These are phyloP conservation scores for Amaranthus tricolor DNA, from an alignment of 179 eudicot genomes.

Conservation along the genomic window DNA sequence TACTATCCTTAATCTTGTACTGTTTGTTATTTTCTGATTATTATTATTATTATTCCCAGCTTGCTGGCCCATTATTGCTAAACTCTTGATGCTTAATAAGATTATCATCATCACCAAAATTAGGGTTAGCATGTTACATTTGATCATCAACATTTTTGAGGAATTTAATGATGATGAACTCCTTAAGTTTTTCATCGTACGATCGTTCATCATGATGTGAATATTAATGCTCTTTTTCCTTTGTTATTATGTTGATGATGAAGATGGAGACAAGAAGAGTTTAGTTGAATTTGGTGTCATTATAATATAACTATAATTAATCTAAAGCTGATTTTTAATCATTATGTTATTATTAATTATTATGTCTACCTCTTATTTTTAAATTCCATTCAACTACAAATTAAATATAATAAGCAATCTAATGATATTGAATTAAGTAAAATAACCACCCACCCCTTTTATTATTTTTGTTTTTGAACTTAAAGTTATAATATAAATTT, in stretches of 20 bases:
- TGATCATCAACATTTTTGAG: not conserved
- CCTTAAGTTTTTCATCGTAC: not conserved
- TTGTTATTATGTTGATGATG: not conserved
- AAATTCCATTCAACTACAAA: too few relatives aligned
- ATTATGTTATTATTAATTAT: too few relatives aligned
- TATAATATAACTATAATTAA: too few relatives aligned
- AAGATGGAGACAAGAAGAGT: not conserved
- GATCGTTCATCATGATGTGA: too few relatives aligned
- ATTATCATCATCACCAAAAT: not conserved
- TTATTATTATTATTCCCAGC: not conserved
- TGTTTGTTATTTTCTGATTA: not conserved
- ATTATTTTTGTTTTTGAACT: too few relatives aligned
- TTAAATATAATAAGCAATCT: too few relatives aligned
- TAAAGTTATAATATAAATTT: too few relatives aligned
- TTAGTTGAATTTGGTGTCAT: not conserved
- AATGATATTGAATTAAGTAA: too few relatives aligned
- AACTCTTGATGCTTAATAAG: not conserved
- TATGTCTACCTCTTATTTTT: too few relatives aligned
- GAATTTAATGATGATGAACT: not conserved
- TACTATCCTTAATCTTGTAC: constrained; percentile 1
- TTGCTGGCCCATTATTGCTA: constrained; percentile 6
- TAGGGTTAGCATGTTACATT: not conserved
- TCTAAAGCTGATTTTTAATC: too few relatives aligned
- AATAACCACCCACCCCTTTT: too few relatives aligned
- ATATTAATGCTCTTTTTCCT: too few relatives aligned